Evolutionary conservation across 2,329 filamentous ascomycete species (phyloP).

Genomic region (Stagonosporopsis chrysanthemi): DNA sequence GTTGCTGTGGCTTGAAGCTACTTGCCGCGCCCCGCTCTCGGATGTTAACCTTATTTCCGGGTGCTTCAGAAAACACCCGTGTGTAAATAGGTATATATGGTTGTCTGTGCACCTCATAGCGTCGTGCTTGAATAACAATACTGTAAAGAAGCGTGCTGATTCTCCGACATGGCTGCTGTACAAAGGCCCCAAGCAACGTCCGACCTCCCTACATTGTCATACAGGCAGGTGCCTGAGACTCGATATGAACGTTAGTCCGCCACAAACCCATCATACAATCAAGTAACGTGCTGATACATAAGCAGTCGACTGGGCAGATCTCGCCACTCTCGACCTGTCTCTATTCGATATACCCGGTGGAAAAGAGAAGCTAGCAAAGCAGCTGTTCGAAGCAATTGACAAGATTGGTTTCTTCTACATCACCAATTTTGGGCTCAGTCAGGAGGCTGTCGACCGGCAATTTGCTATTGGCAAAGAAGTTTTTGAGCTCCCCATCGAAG

Average conservation of each 20-base stretch:
- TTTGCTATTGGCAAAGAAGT: conserved; percentile 25
- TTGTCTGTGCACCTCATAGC: not conserved
- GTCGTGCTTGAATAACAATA: not conserved
- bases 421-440: conserved; percentile 25
- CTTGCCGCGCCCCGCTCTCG: conserved; percentile 1
- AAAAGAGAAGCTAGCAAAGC: conserved; percentile 61
- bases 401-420: conserved; percentile 29
- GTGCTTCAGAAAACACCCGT: not conserved
- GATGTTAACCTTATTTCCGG: conserved; percentile 1
- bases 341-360: conserved; percentile 63
- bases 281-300: not conserved
- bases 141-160: not conserved
- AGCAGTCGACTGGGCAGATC: conserved; percentile 17
- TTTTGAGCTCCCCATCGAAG: conserved; percentile 22
- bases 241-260: conserved; percentile 2
- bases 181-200: not conserved
- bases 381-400: conserved; percentile 61
- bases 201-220: not conserved
- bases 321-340: conserved; percentile 26
- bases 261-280: not conserved
- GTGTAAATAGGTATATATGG: not conserved
- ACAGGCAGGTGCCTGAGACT: conserved; percentile 7
- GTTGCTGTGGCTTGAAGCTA: conserved; percentile 1
- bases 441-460: conserved; percentile 27
- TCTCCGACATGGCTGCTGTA: conserved; percentile 3